A percentile compares a stretch with the other conserved stretches of the same genome.
Conservation (phyloP, 176 grass and related monocot genomes). For the Coix lacrymajobi region DNA sequence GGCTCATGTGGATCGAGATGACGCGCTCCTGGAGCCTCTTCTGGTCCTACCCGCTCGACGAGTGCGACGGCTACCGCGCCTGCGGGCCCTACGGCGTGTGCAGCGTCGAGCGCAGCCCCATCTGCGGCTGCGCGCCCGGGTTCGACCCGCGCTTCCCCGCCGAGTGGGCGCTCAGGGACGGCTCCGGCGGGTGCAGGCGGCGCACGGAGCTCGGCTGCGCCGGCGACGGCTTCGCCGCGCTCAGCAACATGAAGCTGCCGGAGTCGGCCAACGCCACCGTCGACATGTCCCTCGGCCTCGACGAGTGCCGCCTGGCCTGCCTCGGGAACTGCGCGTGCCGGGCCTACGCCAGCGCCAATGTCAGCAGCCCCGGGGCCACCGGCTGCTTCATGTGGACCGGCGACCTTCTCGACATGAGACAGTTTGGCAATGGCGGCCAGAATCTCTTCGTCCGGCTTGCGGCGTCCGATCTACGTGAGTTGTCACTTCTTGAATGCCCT, state of each 20-base stretch:
- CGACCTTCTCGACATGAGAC: conserved; percentile 49
- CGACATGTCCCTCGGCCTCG: conserved; percentile 17
- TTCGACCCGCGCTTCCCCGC: conserved; percentile 33
- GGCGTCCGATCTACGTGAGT: conserved; percentile 21
- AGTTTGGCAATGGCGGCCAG: conserved; percentile 46
- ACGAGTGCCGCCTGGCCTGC: conserved; percentile 49
- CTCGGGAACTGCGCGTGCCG: conserved; percentile 47
- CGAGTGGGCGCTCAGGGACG: conserved; percentile 48
- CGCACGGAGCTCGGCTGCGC: conserved; percentile 40
- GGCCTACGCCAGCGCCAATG: conserved; percentile 48
- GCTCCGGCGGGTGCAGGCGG: conserved; percentile 44
- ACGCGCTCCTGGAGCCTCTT: conserved; percentile 35
- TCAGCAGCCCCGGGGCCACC: conserved; percentile 3
- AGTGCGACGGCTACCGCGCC: conserved; percentile 44
- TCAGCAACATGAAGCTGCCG: conserved; percentile 52
- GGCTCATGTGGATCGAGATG: conserved; percentile 37
- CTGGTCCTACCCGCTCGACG: conserved; percentile 49
- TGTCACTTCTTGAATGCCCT: not conserved
- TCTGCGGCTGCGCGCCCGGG: conserved; percentile 42
- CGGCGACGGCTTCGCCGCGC: conserved; percentile 41
- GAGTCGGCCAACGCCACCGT: conserved; percentile 50
- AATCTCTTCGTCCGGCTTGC: conserved; percentile 44
- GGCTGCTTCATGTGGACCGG: conserved; percentile 53
- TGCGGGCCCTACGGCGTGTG: conserved; percentile 54
- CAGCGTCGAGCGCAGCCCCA: conserved; percentile 21